Base-by-base conservation (phyloP, 2,329 filamentous ascomycete genomes). In the Ceratocystis cubensis region DNA sequence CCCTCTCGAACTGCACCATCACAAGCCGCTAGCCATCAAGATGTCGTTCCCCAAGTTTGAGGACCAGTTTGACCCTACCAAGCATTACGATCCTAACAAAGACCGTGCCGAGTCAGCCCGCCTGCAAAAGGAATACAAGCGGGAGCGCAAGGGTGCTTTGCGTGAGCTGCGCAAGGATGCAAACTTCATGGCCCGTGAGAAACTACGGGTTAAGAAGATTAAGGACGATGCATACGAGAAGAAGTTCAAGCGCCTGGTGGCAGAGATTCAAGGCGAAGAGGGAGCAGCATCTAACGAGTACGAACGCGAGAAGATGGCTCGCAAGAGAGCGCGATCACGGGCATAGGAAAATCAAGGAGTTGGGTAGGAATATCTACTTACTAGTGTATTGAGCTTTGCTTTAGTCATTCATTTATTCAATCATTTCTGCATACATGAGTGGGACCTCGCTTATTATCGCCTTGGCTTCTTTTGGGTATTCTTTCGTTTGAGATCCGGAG, bases 231-330 rank as follows among this genome's bases (percentile, higher is more conserved):
- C 89, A 70, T 97, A 99, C 80, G 93, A 97, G 81, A 89, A 89
- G 81, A 97, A 97, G 82, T 96, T 93, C 80, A 89, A 88, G 81
- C 84, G 88, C 70, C 80, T 99, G 69, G 85, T 97, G 71, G 89
- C 92, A 8, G 92, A 96, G 82, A 96, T 99, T 72, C 93, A 99
- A 78, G 90, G 88, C 71, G 88, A 96, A 78, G 94, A 96, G 76
- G 93, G 93, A 1, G 80, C 82, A 67, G 92, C 94, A 76, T 82
- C 85, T 56, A 97, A 97, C 77, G 84, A 82, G 62, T 97, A 97
- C 81, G 92, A 95, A 77, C 82, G 88, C 72, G 91, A 95, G 81
- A 94, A 86, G 81, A 82, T 83, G 74, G 81, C 81, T 74, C 83
- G 91, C 75, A 91, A 90, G 76, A 80, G 81, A 75, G 82, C 82